Evolutionary conservation across 2,329 filamentous ascomycete species (phyloP), one percentile per base, ranked within the genome.

Genomic region (Ophiostoma pallidulum): DNA sequence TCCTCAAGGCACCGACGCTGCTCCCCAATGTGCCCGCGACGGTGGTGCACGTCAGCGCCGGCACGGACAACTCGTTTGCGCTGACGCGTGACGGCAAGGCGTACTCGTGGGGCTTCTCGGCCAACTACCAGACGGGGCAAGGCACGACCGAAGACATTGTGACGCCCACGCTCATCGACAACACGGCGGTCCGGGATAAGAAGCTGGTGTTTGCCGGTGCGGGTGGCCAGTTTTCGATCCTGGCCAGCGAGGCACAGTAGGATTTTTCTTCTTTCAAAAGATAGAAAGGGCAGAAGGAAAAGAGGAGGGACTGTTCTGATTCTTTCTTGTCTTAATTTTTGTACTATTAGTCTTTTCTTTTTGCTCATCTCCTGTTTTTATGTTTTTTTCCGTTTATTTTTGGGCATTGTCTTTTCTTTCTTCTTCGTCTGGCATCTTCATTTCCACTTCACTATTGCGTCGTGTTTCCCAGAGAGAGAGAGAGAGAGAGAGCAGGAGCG

Each of bases 161-260:
- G 56, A 73, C 77, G 20, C 87, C 90, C 0, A 92, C 84, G 0
- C 59, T 82, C 41, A 86, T 96, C 48, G 85, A 94, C 59, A 95
- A 95, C 68, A 85, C 82, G 12, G 89, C 88, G 36, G 77, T 92
- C 24, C 75, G 80, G 26, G 86, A 78, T 36, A 82, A 84, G 66
- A 80, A 82, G 63, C 73, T 96, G 37, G 73, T 80, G 29, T 87
- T 75, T 66, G 86, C 85, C n/a, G 86, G 86, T 37, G 84, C 84
- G n/a, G 90, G 91, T 54, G 89, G 89, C 5, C 90, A 96, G 61
- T 96, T 80, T 63, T 84, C 81, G 1, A 66, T 86, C 20, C 57
- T 86, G n/a, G 71, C 73, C 9, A 73, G 74, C 45, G 60, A 61
- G 51, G 57, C 66, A 20, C 60, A 62, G 41, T 40, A 45, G 31